Percentiles rank a stretch among this genome's conserved stretches.
Evolutionary conservation across 176 grass and related monocot genomes (phyloP).

Genomic region (Canna indica): DNA sequence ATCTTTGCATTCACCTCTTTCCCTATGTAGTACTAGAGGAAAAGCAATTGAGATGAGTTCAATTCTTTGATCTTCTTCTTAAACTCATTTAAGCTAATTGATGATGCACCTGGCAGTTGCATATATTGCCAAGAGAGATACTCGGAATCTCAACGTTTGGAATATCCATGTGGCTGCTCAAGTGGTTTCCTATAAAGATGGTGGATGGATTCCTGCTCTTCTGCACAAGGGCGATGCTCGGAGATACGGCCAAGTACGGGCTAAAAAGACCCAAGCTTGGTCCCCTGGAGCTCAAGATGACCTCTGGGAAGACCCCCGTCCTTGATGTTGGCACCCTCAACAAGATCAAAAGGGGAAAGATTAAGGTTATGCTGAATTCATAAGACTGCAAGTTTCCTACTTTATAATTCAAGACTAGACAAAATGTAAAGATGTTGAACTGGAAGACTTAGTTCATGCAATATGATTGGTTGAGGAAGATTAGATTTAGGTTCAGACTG

Average conservation of each 20-base stretch:
- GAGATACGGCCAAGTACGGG: constrained; percentile 54
- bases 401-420: too few relatives aligned
- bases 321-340: constrained; percentile 55
- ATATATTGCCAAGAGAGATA: constrained; percentile 77
- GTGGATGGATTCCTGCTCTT: constrained; percentile 64
- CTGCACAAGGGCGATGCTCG: constrained; percentile 50
- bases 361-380: constrained; percentile 45
- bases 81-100: not conserved
- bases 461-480: too few relatives aligned
- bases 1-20: too few relatives aligned
- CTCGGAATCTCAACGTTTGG: constrained; percentile 85
- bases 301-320: constrained; percentile 57
- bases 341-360: constrained; percentile 58
- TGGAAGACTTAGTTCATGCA: too few relatives aligned
- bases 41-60: too few relatives aligned
- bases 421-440: too few relatives aligned
- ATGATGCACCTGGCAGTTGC: constrained; percentile 31
- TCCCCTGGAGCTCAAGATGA: constrained; percentile 55
- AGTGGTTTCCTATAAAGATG: constrained; percentile 42
- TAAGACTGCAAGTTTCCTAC: too few relatives aligned
- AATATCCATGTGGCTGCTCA: constrained; percentile 56
- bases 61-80: too few relatives aligned
- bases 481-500: too few relatives aligned
- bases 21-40: too few relatives aligned
- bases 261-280: constrained; percentile 50